Conservation (phyloP, 2,329 filamentous ascomycete genomes). For the Neophaeococcomyces aloes region DNA sequence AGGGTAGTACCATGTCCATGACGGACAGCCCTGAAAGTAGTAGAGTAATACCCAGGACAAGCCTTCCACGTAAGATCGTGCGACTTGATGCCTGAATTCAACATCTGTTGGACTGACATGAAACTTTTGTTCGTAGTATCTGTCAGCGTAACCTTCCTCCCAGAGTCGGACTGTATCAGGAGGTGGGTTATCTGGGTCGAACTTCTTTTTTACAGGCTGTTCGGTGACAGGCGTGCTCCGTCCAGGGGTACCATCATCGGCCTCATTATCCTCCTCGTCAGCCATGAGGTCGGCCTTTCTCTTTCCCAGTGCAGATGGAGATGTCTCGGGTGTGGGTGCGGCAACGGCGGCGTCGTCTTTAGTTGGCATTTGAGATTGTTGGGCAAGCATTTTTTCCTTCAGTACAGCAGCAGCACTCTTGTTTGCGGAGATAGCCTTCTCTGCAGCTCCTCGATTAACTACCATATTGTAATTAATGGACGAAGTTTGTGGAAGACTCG, state of each 20-base stretch:
- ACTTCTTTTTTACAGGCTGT: slow-evolving; percentile 32
- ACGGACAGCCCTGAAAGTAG: slow-evolving; percentile 96
- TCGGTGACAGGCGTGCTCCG: slow-evolving; percentile 44
- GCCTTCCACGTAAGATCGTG: slow-evolving; percentile 83
- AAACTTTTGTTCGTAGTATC: slow-evolving; percentile 97
- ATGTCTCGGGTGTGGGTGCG: slow-evolving; percentile 24
- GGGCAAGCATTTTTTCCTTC: slow-evolving; percentile 61
- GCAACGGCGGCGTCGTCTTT: slow-evolving; percentile 28
- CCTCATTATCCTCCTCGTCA: slow-evolving; percentile 37
- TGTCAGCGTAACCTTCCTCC: slow-evolving; percentile 90
- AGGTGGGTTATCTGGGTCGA: slow-evolving; percentile 33
- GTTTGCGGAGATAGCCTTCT: slow-evolving; percentile 70
- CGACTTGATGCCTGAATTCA: slow-evolving; percentile 81
- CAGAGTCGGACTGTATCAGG: slow-evolving; percentile 79
- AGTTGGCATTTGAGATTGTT: slow-evolving; percentile 24
- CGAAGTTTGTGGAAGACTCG: slow-evolving; percentile 12
- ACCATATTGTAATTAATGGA: slow-evolving; percentile 78
- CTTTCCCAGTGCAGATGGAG: slow-evolving; percentile 53
- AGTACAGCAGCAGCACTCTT: slow-evolving; percentile 87
- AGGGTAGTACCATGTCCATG: slow-evolving; percentile 98
- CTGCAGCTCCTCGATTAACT: slow-evolving; percentile 57
- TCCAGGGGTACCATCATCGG: slow-evolving; percentile 45
- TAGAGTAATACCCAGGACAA: slow-evolving; percentile 92
- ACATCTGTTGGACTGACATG: slow-evolving; percentile 68
- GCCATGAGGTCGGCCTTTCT: slow-evolving; percentile 66